Base-by-base conservation (phyloP, 345 rosid genomes). In the Punica granatum region DNA sequence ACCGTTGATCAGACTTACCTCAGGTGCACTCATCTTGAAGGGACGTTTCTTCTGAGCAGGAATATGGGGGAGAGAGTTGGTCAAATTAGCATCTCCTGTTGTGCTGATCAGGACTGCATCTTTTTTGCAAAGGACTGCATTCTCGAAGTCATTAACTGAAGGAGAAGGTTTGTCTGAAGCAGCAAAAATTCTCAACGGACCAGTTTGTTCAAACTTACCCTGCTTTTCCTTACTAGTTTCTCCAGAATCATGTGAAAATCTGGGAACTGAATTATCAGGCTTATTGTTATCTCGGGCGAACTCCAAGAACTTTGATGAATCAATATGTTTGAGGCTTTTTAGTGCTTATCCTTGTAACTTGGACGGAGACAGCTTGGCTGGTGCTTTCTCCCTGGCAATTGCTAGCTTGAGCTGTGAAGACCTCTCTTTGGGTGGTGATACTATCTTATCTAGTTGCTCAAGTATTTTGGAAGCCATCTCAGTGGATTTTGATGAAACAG, bases 1-100 rank as follows among this genome's bases (percentile, higher is more conserved):
- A 63, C 28, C 34, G 37, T 19, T 7, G 28, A 51, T 41, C 59
- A 42, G 10, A 60, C 73, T 61, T 73, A 86, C 98, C 97, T 92
- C 98, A 73, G 82, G 83, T 16, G 97, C 94, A 65, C 82, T 88
- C 86, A 92, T 95, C 71, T 80, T 85, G 80, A 92, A 95, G 70
- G 83, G 82, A 60, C 60, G 66, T 66, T 78, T 86, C 69, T 73
- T 87, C 66, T 68, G 79, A 25, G 68, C 67, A 67, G 80, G 75
- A 36, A 67, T 65, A 58, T 77, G 73, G 34, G 31, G 60, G 70
- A 48, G 63, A 68, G 83, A 71, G 70, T 76, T 84, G 7, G 53
- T 26, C 69, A 66, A 73, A 56, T 78, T 54, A 69, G 73, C n/a
- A 79, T 71, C 81, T 36, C 65, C 51, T 3, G 76, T 66, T 70